Evolutionary conservation across 192 early-diverging fungal genomes (phyloP), one percentile per base, ranked within the genome.

Genomic region (Entomortierella parvispora): DNA sequence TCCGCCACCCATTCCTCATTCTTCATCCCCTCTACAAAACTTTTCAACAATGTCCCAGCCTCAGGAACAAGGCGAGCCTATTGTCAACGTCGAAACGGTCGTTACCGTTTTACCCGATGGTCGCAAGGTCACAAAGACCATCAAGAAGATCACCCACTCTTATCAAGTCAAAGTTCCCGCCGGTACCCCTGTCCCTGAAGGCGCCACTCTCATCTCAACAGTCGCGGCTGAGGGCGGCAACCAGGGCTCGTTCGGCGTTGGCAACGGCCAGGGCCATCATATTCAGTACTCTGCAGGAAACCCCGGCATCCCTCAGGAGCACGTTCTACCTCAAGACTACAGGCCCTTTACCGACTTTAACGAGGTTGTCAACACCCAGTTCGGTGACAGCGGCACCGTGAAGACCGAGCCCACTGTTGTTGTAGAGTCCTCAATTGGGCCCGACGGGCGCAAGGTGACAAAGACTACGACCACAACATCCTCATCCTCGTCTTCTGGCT

Each of bases 151-250:
- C 20, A 72, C 70, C 18, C 61, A 72, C 34, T 51, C 52, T 44
- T 68, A 77, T 34, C 74, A 77, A 61, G 65, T 77, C 53, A 51
- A 77, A 60, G 74, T 77, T 34, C 74, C 74, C 2, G 65, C 74
- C 20, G 74, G 74, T 9, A 64, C 65, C 5, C 74, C 74, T 5
- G 52, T 77, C 2, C 74, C 74, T 11, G 58, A 59, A 29, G 74
- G 74, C 23, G 74, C 74, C 0, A 37, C 29, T 22, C 61, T 68
- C 6, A 47, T 77, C 60, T 77, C 74, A 8, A 68, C 64, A 7
- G 43, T 20, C n/a, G 25, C 65, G 22, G 65, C 58, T 7, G 61
- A 63, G 11, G 55, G 23, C 0, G 56, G 63, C 18, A 33, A 48
- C 18, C 43, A 42, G 1, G 26, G 18, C 62, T 25, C 20, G n/a